Conservation (phyloP, 202 grass and related monocot species). For the Setaria italica region DNA sequence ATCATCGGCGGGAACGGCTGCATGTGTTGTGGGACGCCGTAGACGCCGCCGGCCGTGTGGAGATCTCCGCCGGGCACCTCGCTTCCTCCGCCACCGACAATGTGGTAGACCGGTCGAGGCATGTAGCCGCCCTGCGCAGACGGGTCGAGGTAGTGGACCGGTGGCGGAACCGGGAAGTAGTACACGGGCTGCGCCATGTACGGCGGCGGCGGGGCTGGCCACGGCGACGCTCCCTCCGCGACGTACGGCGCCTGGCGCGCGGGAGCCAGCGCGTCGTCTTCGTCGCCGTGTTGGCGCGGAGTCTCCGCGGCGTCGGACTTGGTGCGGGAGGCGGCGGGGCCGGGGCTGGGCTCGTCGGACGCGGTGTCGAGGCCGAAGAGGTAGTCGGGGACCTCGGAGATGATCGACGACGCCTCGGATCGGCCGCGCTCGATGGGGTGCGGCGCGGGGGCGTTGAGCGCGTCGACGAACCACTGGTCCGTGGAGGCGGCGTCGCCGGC, state of each 20-base stretch:
- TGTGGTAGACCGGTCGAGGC: conserved; percentile 52
- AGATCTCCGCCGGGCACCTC: conserved; percentile 42
- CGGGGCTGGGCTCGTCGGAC: conserved; percentile 59
- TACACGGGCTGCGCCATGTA: conserved; percentile 70
- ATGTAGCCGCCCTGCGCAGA: conserved; percentile 47
- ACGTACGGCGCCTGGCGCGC: not conserved
- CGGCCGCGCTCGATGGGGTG: conserved; percentile 52
- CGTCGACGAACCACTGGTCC: conserved; percentile 89
- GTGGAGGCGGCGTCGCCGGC: conserved; percentile 8
- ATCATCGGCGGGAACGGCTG: conserved; percentile 52
- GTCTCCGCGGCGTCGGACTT: conserved; percentile 49
- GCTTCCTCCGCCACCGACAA: conserved; percentile 48
- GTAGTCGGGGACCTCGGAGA: conserved; percentile 80
- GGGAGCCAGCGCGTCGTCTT: conserved; percentile 24
- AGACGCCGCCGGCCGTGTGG: conserved; percentile 46
- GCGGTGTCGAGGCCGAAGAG: conserved; percentile 68
- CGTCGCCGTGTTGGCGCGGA: conserved; percentile 25
- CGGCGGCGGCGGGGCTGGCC: conserved; percentile 52
- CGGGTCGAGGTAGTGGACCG: conserved; percentile 56
- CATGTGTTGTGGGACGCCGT: conserved; percentile 47
- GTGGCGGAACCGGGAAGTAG: conserved; percentile 50
- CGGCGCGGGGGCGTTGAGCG: conserved; percentile 65
- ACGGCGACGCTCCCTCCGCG: conserved; percentile 29
- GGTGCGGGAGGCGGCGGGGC: conserved; percentile 2
- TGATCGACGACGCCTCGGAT: conserved; percentile 68